Evolutionary conservation across 2,329 filamentous ascomycete species (phyloP), one percentile per base, ranked within the genome.

Genomic region (Sarocladium strictum): DNA sequence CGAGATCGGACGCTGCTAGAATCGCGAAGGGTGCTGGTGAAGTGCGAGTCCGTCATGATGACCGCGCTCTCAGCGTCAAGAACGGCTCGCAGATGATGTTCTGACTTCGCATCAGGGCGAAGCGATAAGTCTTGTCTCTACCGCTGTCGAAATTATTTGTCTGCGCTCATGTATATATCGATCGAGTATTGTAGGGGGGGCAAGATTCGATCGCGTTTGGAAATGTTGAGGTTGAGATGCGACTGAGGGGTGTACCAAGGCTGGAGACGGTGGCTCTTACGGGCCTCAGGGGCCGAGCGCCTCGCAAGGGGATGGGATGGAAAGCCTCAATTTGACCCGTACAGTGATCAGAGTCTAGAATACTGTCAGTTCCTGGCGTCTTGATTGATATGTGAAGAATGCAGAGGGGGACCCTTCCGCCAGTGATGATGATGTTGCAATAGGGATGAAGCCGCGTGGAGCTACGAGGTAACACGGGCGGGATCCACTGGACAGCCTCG

Each of bases 1-100:
- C 80, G 77, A 54, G 78, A 74, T 24, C 79, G 76, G 54, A 74
- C 61, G 24, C 70, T 67, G 55, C 63, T 62, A 24, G 72, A 62
- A 55, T 72, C 71, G 27, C 15, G 15, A 35, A 41, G 58, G 72
- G 64, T 59, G 74, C 71, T 56, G 68, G 69, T 50, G 72, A 69
- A 59, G 72, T 49, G 43, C 43, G 43, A 19, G 59, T 68, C 65
- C 63, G 64, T 68, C 70, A 72, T 72, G 63, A 60, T 69, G 62
- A 61, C 63, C 64, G 64, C 62, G 61, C 62, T 59, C 62, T 64
- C 61, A 61, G 63, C 67, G 65, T 64, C 57, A 55, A 57, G 54
- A 55, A 58, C 57, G 60, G 60, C 62, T 66, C 62, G 64, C 64
- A 58, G 60, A 53, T 61, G 56, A 54, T 58, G 56, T 54, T 60